Conservation (phyloP, 805 yeast species). For the Candida odintsovae region DNA sequence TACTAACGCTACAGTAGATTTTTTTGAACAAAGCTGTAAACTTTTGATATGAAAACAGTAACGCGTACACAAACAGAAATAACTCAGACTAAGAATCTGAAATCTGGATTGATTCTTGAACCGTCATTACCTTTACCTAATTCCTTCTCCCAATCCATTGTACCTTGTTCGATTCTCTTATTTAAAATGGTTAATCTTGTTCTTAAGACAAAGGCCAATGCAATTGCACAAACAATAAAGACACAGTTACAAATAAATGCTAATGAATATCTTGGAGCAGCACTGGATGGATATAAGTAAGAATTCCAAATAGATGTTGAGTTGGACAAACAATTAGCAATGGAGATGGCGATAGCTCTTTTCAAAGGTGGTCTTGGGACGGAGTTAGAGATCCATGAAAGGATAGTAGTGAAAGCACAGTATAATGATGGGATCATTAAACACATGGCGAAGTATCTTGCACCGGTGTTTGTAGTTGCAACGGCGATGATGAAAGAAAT, state of each 20-base stretch:
- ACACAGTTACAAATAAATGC: constrained; percentile 46
- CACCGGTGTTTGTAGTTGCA: constrained; percentile 47
- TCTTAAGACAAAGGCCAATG: constrained; percentile 33
- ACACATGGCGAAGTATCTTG: constrained; percentile 55
- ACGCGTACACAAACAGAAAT: neutral
- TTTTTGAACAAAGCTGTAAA: no score
- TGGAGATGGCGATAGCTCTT: constrained; percentile 51
- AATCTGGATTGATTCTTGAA: constrained; percentile 35
- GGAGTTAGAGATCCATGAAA: constrained; percentile 52
- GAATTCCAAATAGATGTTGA: constrained; percentile 54
- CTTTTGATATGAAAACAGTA: no score
- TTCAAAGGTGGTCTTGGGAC: constrained; percentile 54
- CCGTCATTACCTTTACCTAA: constrained; percentile 39
- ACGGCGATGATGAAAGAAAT: constrained; percentile 43
- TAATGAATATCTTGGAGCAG: constrained; percentile 40
- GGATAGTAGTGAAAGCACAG: constrained; percentile 45
- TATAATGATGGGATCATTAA: constrained; percentile 52
- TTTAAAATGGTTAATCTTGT: constrained; percentile 34
- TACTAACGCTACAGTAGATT: no score
- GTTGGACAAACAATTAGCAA: constrained; percentile 51
- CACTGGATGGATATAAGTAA: constrained; percentile 40
- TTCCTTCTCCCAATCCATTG: constrained; percentile 45
- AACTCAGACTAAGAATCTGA: constrained; percentile 26
- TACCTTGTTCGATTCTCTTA: constrained; percentile 36
- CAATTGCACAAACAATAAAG: constrained; percentile 36